Conservation (phyloP, 2,329 filamentous ascomycete genomes). For the Talaromyces verruculosus region DNA sequence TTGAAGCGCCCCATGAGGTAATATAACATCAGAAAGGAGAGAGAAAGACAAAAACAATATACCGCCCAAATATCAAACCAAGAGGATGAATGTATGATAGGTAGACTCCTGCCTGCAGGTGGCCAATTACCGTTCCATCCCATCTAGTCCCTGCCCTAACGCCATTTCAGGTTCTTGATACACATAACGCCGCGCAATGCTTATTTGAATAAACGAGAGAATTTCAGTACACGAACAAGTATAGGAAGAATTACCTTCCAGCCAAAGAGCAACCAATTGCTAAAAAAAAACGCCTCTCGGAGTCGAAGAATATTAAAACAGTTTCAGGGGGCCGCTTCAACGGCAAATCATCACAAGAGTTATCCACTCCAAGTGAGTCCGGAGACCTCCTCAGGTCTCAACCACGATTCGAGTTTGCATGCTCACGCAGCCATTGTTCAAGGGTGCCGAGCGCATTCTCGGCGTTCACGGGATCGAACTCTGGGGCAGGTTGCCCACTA, state of each 20-base stretch:
- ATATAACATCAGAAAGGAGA: neutral
- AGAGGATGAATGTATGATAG: neutral
- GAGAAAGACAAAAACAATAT: neutral
- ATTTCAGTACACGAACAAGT: neutral
- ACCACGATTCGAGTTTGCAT: neutral
- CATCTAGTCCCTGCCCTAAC: neutral
- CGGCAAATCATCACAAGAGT: neutral
- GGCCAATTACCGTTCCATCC: neutral
- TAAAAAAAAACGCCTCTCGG: neutral
- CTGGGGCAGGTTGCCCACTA: neutral
- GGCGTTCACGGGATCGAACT: neutral
- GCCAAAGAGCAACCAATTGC: neutral
- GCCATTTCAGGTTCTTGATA: neutral
- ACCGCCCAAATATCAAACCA: neutral
- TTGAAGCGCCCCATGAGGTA: neutral
- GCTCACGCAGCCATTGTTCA: neutral
- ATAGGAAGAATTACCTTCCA: neutral
- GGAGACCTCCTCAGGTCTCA: neutral
- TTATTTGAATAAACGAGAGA: neutral
- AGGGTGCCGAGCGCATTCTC: neutral
- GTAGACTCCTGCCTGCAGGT: neutral
- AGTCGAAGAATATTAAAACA: neutral
- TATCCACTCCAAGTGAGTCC: neutral
- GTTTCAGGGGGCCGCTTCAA: too few species aligned
- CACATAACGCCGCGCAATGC: neutral